phyloP scores from a whole-genome alignment of 2,329 filamentous ascomycete species.

The Cladosporium oxysporum region DNA sequence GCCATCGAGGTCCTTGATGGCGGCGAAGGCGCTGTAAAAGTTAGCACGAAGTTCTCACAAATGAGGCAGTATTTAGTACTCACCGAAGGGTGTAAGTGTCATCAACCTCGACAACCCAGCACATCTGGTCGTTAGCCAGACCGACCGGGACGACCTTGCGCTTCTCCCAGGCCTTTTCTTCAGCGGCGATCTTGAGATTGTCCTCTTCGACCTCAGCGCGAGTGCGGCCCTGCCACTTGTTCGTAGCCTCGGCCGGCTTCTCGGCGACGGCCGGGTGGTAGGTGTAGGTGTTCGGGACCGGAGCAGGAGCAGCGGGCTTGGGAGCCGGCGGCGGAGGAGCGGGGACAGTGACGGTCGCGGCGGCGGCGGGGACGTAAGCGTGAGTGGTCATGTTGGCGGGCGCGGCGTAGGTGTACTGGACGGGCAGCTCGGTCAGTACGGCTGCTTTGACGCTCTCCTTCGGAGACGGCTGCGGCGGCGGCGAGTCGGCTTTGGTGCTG shows the following conservation, averaged over 20 bases:
- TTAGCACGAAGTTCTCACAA: conserved; percentile 1
- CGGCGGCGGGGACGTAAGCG: conserved; percentile 24
- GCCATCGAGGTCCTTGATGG: conserved; percentile 38
- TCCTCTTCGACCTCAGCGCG: conserved; percentile 42
- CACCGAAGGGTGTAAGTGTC: conserved; percentile 35
- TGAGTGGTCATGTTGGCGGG: conserved; percentile 23
- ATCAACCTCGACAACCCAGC: conserved; percentile 40
- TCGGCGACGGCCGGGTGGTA: conserved; percentile 16
- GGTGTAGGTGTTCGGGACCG: conserved; percentile 11
- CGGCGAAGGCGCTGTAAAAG: conserved; percentile 32
- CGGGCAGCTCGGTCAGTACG: conserved; percentile 1
- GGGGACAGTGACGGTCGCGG: conserved; percentile 14
- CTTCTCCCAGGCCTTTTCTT: conserved; percentile 37
- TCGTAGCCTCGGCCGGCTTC: conserved; percentile 19
- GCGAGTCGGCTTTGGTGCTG: conserved; percentile 23
- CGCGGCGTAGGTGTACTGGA: conserved; percentile 15
- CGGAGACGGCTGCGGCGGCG: conserved; percentile 19
- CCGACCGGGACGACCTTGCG: conserved; percentile 37
- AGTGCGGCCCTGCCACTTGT: conserved; percentile 40
- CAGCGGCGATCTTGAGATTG: conserved; percentile 40
- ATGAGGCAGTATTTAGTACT: conserved; percentile 25
- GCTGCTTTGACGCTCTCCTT: conserved; percentile 2
- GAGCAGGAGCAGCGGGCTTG: neutral
- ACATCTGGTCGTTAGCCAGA: conserved; percentile 37
- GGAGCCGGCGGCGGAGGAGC: conserved; percentile 20